Conservation (phyloP, 768 basidiomycete species). For the Suillus discolor region DNA sequence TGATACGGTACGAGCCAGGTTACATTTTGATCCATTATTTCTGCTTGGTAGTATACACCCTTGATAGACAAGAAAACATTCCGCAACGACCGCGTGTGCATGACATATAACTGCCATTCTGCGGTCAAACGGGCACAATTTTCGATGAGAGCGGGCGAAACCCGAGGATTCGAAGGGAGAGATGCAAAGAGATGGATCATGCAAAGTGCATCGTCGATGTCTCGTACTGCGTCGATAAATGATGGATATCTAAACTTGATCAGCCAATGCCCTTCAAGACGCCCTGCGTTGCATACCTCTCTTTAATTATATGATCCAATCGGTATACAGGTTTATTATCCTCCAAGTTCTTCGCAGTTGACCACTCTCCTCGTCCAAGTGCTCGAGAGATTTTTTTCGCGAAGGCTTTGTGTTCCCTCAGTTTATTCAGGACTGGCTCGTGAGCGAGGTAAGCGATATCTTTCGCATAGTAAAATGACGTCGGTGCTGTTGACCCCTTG, state of each 20-base stretch:
- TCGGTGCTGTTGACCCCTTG: conserved; percentile 95
- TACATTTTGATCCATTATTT: conserved; percentile 88
- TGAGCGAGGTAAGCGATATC: conserved; percentile 97
- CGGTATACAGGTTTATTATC: conserved; percentile 90
- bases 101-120: conserved; percentile 97
- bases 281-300: conserved; percentile 59
- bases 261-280: conserved; percentile 5
- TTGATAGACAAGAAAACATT: conserved; percentile 97
- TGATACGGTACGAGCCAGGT: conserved; percentile 98
- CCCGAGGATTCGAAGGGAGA: conserved; percentile 81
- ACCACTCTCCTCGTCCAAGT: conserved; percentile 94
- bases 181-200: conserved; percentile 93
- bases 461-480: conserved; percentile 97
- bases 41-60: conserved; percentile 97
- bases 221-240: conserved; percentile 92
- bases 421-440: conserved; percentile 90
- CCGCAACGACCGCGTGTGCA: conserved; percentile 81
- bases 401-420: conserved; percentile 97
- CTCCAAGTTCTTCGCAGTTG: conserved; percentile 89
- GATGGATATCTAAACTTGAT: conserved; percentile 80
- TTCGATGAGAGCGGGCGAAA: conserved; percentile 82
- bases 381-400: conserved; percentile 96
- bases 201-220: conserved; percentile 96
- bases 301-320: conserved; percentile 96
- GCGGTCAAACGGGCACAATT: conserved; percentile 89